phyloP scores from a whole-genome alignment of 805 yeast genomes.

The Huiozyma naganishii region DNA sequence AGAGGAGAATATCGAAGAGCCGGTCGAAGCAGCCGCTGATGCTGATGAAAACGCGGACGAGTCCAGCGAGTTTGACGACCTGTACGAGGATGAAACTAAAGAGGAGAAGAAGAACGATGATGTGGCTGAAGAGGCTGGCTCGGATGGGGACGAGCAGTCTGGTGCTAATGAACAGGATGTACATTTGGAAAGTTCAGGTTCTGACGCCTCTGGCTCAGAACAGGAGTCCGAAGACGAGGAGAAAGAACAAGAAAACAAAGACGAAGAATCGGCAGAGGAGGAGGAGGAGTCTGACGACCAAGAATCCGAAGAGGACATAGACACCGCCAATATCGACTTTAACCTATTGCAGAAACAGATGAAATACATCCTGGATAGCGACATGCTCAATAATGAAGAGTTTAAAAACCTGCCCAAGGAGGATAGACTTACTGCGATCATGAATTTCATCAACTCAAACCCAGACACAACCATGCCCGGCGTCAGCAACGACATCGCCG shows the following conservation, averaged over 20 bases:
- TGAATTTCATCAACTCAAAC: slow-evolving; percentile 21
- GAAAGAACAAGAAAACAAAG: slow-evolving; percentile 7
- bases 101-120: slow-evolving; percentile 3
- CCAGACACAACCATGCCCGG: slow-evolving; percentile 30
- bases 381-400: slow-evolving; percentile 16
- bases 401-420: slow-evolving; percentile 32
- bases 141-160: neutral
- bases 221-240: neutral
- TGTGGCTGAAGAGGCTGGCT: slow-evolving; percentile 1
- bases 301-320: slow-evolving; percentile 1
- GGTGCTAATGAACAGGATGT: neutral
- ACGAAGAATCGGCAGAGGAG: slow-evolving; percentile 7
- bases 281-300: slow-evolving; percentile 4
- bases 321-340: slow-evolving; percentile 13
- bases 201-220: neutral
- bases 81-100: slow-evolving; percentile 8
- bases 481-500: neutral
- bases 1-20: neutral
- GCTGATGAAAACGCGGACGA: slow-evolving; percentile 1
- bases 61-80: slow-evolving; percentile 4
- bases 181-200: no score
- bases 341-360: slow-evolving; percentile 24
- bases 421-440: slow-evolving; percentile 23
- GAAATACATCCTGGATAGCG: slow-evolving; percentile 20
- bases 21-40: neutral